A percentile compares a stretch with the other conserved stretches of the same genome.
Conservation (phyloP, 805 yeast species). For the Kazachstania bromeliacearum region DNA sequence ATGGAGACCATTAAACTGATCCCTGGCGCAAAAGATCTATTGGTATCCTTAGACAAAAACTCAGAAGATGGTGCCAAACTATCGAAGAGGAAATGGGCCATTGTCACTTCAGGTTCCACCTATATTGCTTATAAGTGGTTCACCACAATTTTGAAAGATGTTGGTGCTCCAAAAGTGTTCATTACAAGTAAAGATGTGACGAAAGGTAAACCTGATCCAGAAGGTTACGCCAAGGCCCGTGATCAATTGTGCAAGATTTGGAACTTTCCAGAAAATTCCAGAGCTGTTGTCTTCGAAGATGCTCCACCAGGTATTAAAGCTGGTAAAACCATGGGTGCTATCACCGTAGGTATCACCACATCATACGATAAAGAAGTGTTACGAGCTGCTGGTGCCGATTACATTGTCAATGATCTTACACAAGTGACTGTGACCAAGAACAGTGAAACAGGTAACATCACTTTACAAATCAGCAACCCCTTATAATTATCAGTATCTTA, state of each 20-base stretch:
- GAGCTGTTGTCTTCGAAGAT: conserved; percentile 65
- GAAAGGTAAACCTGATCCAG: conserved; percentile 74
- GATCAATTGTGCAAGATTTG: conserved; percentile 41
- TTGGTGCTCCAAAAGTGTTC: conserved; percentile 58
- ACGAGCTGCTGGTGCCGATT: conserved; percentile 65
- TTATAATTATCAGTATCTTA: no score
- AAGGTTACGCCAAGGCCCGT: conserved; percentile 54
- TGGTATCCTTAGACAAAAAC: conserved; percentile 37
- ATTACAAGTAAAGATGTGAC: conserved; percentile 67
- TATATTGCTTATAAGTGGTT: conserved; percentile 70
- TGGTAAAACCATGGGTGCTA: conserved; percentile 69
- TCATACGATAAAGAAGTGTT: conserved; percentile 56
- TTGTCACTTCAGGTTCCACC: conserved; percentile 72
- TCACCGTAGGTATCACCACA: conserved; percentile 66
- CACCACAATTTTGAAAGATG: conserved; percentile 40
- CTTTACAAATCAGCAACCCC: conserved; percentile 8
- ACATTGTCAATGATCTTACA: conserved; percentile 59
- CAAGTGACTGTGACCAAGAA: conserved; percentile 14
- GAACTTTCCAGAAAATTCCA: conserved; percentile 15
- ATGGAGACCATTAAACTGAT: conserved; percentile 59
- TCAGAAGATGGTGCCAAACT: conserved; percentile 8
- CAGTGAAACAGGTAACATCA: conserved; percentile 4
- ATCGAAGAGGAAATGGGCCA: conserved; percentile 54
- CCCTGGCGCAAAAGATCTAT: conserved; percentile 58
- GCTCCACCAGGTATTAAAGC: conserved; percentile 78